These are phyloP conservation scores for Cladosporium oxysporum DNA, from an alignment of 2,329 filamentous ascomycete genomes.

Conservation along the genomic window DNA sequence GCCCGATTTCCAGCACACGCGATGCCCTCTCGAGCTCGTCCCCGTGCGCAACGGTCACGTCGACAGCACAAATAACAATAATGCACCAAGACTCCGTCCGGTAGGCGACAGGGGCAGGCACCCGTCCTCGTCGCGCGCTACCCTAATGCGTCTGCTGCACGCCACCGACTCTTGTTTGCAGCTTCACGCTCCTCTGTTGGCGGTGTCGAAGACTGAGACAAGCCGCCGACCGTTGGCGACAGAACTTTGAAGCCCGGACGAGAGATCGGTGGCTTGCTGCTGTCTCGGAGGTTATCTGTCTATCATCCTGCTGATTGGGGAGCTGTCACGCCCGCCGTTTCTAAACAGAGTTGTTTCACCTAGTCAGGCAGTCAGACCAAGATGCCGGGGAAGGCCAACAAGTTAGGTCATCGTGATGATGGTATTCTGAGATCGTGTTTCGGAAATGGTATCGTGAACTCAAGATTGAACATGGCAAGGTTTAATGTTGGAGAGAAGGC, in stretches of 20 bases:
- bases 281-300: constrained; percentile 7
- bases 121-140: neutral
- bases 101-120: neutral
- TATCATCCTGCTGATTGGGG: neutral
- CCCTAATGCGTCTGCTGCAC: neutral
- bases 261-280: neutral
- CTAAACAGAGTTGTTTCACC: neutral
- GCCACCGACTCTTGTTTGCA: constrained; percentile 17
- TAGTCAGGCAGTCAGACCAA: neutral
- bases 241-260: neutral
- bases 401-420: neutral
- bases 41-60: neutral
- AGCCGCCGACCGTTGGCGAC: neutral
- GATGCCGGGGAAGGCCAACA: neutral
- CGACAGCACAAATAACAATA: neutral
- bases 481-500: neutral
- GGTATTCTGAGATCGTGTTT: neutral
- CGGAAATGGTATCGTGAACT: neutral
- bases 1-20: neutral
- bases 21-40: neutral
- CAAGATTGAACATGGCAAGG: neutral
- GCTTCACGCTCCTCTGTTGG: constrained; percentile 2
- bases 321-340: neutral
- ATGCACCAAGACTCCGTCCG: neutral
- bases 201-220: constrained; percentile 17